A percentile compares a stretch with the other conserved stretches of the same genome.
phyloP scores from a whole-genome alignment of 257 asterid genomes.

The Rubia yunnanensis region DNA sequence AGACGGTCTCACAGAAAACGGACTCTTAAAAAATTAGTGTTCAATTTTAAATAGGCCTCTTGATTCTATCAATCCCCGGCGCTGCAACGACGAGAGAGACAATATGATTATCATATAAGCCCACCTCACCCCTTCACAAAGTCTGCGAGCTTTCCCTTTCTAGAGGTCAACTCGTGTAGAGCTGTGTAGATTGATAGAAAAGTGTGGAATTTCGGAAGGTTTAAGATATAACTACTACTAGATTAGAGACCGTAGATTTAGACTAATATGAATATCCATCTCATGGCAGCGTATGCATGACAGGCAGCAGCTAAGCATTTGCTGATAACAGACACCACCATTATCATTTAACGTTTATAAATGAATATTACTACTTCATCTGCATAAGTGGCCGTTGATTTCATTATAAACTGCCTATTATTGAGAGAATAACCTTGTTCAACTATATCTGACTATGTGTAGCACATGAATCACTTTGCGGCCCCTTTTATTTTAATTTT shows the following conservation, averaged over 20 bases:
- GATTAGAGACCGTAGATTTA: not conserved
- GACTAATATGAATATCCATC: not conserved
- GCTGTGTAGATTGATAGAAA: not conserved
- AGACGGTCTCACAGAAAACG: too few relatives aligned
- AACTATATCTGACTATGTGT: too few relatives aligned
- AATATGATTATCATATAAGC: not conserved
- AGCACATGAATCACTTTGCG: too few relatives aligned
- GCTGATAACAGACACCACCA: not conserved
- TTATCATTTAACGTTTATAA: too few relatives aligned
- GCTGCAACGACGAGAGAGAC: not conserved
- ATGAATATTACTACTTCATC: too few relatives aligned
- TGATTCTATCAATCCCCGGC: not conserved
- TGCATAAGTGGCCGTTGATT: too few relatives aligned
- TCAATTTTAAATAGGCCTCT: too few relatives aligned
- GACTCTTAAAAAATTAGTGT: too few relatives aligned
- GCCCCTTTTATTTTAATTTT: too few relatives aligned
- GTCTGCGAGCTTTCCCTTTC: not conserved
- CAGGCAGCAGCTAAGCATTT: not conserved
- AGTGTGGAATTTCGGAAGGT: not conserved
- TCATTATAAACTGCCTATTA: too few relatives aligned
- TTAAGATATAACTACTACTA: not conserved
- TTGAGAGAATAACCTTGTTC: too few relatives aligned
- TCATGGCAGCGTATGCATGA: not conserved
- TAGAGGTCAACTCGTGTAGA: not conserved
- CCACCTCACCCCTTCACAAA: not conserved